Evolutionary conservation across 1,139 yeast species (phyloP), one percentile per base, ranked within the genome.

Genomic region (Scheffersomyces segobiensis): DNA sequence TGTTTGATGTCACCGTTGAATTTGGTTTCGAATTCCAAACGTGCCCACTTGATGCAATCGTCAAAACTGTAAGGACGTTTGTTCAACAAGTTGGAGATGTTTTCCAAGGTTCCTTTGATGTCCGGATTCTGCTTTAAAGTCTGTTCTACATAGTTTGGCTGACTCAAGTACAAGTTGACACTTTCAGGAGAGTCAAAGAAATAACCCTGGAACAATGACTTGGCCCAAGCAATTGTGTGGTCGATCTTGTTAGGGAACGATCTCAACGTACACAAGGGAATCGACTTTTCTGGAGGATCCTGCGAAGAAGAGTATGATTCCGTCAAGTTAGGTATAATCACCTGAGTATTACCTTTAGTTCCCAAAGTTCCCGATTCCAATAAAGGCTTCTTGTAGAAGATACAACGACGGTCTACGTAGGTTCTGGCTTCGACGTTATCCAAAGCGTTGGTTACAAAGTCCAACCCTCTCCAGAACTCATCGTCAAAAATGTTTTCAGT

Each of bases 141-240:
- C 63, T 88, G 87, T 75, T 95, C 98, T 53, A 95, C 93, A 73
- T 89, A 95, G 77, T 93, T 90, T 63, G 98, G 96, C 75, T 95
- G 98, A 52, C 95, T 83, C 71, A 96, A 80, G 74, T 93, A 95
- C 70, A 92, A 78, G 74, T 95, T 95, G 59, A 93, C 98, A 67
- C 93, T 92, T 75, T 92, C 97, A 26, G 97, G 96, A 32, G 93
- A 85, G 62, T 95, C 97, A 50, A 87, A 83, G 74, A 95, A 95
- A 71, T 87, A 91, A n/a, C 96, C 97, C 80, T 91, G 96, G 83
- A 95, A 95, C 69, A 93, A 82, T 22, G 93, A 88, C 78, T 96
- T 95, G 24, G 98, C 97, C 99, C 99, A 95, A 17, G 99, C 98
- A 77, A 95, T 95, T 0, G 99, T 96, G 71, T 95, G 99, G 71